A percentile compares a stretch with the other conserved stretches of the same genome.
Evolutionary conservation across 2,329 filamentous ascomycete species (phyloP).

Genomic region (Alternaria solani): DNA sequence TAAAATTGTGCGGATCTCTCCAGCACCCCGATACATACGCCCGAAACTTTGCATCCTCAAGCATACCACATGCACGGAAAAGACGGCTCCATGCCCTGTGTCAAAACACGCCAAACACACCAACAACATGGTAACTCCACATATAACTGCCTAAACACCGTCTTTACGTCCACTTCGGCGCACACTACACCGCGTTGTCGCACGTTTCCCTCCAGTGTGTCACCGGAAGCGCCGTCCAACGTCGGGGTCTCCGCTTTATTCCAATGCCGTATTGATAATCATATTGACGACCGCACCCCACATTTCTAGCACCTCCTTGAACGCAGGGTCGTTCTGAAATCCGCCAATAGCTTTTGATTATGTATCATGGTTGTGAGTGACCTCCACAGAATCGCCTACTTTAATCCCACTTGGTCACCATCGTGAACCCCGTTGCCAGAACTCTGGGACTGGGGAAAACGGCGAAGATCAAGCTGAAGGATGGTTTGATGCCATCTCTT

Average conservation of each 20-base stretch:
- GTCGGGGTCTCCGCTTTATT: slow-evolving; percentile 13
- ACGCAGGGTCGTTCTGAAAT: slow-evolving; percentile 7
- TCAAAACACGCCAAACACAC: slow-evolving; percentile 9
- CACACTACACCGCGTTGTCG: slow-evolving; percentile 11
- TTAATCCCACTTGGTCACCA: slow-evolving; percentile 10
- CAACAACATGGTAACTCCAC: slow-evolving; percentile 1
- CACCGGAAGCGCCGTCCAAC: slow-evolving; percentile 5
- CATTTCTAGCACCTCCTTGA: slow-evolving; percentile 7
- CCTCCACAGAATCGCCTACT: slow-evolving; percentile 8
- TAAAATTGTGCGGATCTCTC: slow-evolving; percentile 7
- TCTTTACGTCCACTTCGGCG: background rate
- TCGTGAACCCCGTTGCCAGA: slow-evolving; percentile 9
- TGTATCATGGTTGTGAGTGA: background rate
- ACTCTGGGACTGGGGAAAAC: slow-evolving; percentile 17
- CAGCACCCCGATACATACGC: slow-evolving; percentile 8
- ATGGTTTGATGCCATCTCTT: slow-evolving; percentile 2
- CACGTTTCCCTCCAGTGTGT: slow-evolving; percentile 7
- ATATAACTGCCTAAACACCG: slow-evolving; percentile 1
- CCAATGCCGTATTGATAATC: slow-evolving; percentile 15
- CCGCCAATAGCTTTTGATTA: slow-evolving; percentile 9
- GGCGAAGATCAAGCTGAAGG: background rate
- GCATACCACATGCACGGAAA: slow-evolving; percentile 11
- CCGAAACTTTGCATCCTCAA: slow-evolving; percentile 1
- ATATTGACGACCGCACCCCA: slow-evolving; percentile 5
- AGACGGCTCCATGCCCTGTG: slow-evolving; percentile 8